phyloP scores from a whole-genome alignment of 2,329 filamentous ascomycete genomes.

The Fusarium solani-melongenae region DNA sequence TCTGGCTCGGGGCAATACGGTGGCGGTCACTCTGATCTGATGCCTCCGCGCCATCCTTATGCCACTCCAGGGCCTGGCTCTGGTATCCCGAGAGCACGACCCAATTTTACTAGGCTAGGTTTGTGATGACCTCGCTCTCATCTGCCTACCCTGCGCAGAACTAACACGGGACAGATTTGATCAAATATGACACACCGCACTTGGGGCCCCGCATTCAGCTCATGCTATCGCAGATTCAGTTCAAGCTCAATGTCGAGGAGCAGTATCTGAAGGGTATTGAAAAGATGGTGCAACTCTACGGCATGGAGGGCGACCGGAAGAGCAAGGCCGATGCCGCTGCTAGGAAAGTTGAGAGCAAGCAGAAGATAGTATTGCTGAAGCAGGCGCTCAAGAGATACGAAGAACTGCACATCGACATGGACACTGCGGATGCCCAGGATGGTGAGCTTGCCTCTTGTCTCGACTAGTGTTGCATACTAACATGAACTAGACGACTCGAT shows the following conservation, averaged over 20 bases:
- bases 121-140: slow-evolving; percentile 47
- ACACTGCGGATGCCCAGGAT: slow-evolving; percentile 80
- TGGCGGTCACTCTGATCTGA: slow-evolving; percentile 76
- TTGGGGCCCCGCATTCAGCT: slow-evolving; percentile 97
- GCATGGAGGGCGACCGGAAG: slow-evolving; percentile 97
- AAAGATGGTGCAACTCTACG: slow-evolving; percentile 98
- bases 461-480: slow-evolving; percentile 26
- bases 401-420: slow-evolving; percentile 94
- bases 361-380: slow-evolving; percentile 96
- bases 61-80: slow-evolving; percentile 74
- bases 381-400: slow-evolving; percentile 97
- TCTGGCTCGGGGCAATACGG: slow-evolving; percentile 58
- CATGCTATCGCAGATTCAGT: slow-evolving; percentile 98
- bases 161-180: slow-evolving; percentile 74
- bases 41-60: slow-evolving; percentile 85
- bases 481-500: slow-evolving; percentile 84
- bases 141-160: slow-evolving; percentile 5
- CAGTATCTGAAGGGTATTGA: slow-evolving; percentile 99
- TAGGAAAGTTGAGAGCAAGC: slow-evolving; percentile 91
- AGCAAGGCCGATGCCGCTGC: slow-evolving; percentile 93
- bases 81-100: slow-evolving; percentile 77
- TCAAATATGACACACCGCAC: slow-evolving; percentile 97
- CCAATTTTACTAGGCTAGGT: slow-evolving; percentile 98
- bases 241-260: slow-evolving; percentile 98
- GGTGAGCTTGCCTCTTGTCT: slow-evolving; percentile 64